phyloP scores from a whole-genome alignment of 306 rosid genomes.

The Castanea sativa region DNA sequence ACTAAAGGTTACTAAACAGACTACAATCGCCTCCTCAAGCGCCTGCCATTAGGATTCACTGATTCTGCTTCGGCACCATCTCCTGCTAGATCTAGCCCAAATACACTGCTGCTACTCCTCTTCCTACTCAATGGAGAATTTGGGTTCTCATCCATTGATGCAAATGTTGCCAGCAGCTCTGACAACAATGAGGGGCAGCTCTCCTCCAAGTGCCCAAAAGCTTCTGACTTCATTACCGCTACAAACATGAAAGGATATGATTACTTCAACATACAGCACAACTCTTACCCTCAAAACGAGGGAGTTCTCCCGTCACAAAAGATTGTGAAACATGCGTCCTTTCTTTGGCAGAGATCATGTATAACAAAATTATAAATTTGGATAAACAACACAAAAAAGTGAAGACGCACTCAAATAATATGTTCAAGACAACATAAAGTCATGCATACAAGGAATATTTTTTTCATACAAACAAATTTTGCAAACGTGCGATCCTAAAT shows the following conservation, averaged over 20 bases:
- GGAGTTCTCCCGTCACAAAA: not conserved
- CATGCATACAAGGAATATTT: not conserved
- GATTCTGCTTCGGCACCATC: slow-evolving; percentile 61
- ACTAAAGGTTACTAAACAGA: slow-evolving; percentile 3
- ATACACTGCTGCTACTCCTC: slow-evolving; percentile 62
- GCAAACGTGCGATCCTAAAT: not conserved
- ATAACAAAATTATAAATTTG: not conserved
- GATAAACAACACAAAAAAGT: not conserved
- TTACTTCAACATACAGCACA: not conserved
- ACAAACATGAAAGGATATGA: slow-evolving; percentile 26
- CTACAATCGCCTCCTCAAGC: slow-evolving; percentile 62
- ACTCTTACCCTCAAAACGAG: not conserved
- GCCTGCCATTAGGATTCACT: slow-evolving; percentile 61
- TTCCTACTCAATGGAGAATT: slow-evolving; percentile 48
- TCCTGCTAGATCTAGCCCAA: slow-evolving; percentile 59
- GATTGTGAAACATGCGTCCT: not conserved
- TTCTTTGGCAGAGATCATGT: not conserved
- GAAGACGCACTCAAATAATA: not conserved
- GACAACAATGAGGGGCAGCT: slow-evolving; percentile 74
- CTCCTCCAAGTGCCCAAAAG: slow-evolving; percentile 69
- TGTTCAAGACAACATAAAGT: not conserved
- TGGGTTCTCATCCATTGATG: slow-evolving; percentile 60
- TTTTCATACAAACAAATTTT: not conserved
- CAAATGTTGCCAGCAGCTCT: slow-evolving; percentile 79
- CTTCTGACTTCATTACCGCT: slow-evolving; percentile 95